phyloP scores from a whole-genome alignment of 2,329 filamentous ascomycete genomes.

The Epichloe typhina region DNA sequence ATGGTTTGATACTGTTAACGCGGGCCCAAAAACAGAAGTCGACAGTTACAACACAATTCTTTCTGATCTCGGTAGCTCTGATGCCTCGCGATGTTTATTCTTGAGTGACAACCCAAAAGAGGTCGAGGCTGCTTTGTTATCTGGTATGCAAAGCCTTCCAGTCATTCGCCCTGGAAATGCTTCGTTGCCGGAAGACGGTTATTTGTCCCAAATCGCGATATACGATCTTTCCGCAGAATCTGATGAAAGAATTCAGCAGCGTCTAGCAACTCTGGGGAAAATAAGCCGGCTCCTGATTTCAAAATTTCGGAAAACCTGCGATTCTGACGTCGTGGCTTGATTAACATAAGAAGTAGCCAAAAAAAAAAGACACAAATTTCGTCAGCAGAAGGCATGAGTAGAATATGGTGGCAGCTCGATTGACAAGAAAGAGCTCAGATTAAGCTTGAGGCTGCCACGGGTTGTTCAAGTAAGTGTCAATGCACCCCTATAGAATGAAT shows the following conservation, averaged over 20 bases:
- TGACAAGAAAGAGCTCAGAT: too few relatives aligned
- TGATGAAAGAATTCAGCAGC: slow-evolving; percentile 3
- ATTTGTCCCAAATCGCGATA: slow-evolving; percentile 21
- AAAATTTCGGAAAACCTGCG: neutral
- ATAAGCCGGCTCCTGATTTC: neutral
- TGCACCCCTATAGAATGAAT: neutral
- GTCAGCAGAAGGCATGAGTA: too few relatives aligned
- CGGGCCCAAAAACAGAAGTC: slow-evolving; percentile 57
- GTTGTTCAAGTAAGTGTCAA: neutral
- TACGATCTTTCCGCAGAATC: slow-evolving; percentile 20
- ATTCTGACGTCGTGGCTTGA: neutral
- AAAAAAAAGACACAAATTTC: neutral
- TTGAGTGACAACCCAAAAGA: slow-evolving; percentile 67
- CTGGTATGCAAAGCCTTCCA: slow-evolving; percentile 50
- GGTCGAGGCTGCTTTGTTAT: slow-evolving; percentile 46
- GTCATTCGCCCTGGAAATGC: slow-evolving; percentile 60
- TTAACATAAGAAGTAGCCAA: neutral
- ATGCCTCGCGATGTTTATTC: slow-evolving; percentile 52
- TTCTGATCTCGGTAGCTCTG: slow-evolving; percentile 26
- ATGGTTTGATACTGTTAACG: slow-evolving; percentile 73
- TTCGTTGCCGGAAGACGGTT: slow-evolving; percentile 38
- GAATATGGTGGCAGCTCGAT: too few relatives aligned
- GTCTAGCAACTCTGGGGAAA: slow-evolving; percentile 4
- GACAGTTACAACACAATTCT: slow-evolving; percentile 57
- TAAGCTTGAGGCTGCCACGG: neutral